These are phyloP conservation scores for Epichloe uncinata DNA, from an alignment of 2,329 filamentous ascomycete genomes.

Conservation along the genomic window DNA sequence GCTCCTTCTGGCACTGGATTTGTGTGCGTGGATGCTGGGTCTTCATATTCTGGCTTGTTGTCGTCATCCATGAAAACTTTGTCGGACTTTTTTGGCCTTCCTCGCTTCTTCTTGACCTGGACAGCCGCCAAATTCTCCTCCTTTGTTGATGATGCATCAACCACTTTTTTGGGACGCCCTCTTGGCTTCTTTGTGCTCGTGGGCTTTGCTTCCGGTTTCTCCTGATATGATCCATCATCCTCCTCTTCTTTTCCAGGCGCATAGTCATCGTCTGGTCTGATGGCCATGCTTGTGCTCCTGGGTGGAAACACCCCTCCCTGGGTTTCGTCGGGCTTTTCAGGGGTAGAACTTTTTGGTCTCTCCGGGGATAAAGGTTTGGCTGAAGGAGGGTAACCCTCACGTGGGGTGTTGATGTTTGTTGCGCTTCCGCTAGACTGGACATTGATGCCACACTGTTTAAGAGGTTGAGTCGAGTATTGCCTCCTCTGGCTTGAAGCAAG, in stretches of 20 bases:
- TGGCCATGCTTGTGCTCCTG: neutral
- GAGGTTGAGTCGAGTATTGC: constrained; percentile 18
- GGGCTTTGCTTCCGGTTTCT: constrained; percentile 3
- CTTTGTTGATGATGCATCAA: constrained; percentile 5
- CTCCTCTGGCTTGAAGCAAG: constrained; percentile 25
- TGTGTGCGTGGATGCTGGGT: neutral
- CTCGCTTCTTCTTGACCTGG: constrained; percentile 23
- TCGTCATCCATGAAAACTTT: neutral
- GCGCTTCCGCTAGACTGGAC: constrained; percentile 19
- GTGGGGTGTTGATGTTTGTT: constrained; percentile 24
- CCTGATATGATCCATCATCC: constrained; percentile 6
- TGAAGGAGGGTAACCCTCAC: constrained; percentile 1
- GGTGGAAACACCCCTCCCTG: neutral
- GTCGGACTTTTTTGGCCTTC: constrained; percentile 26
- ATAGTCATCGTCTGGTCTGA: neutral
- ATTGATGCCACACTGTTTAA: neutral
- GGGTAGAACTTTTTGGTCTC: neutral
- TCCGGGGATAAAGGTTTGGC: neutral
- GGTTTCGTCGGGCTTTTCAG: neutral
- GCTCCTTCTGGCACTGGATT: neutral
- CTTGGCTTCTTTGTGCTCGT: constrained; percentile 16
- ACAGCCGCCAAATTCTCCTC: neutral
- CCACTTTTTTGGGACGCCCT: constrained; percentile 19
- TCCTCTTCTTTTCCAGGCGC: constrained; percentile 3
- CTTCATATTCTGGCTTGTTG: neutral